Percentiles rank a stretch among this genome's conserved stretches.
Evolutionary conservation across 1,284 basidiomycete genomes (phyloP).

Genomic region (Ustanciosporium gigantosporum): DNA sequence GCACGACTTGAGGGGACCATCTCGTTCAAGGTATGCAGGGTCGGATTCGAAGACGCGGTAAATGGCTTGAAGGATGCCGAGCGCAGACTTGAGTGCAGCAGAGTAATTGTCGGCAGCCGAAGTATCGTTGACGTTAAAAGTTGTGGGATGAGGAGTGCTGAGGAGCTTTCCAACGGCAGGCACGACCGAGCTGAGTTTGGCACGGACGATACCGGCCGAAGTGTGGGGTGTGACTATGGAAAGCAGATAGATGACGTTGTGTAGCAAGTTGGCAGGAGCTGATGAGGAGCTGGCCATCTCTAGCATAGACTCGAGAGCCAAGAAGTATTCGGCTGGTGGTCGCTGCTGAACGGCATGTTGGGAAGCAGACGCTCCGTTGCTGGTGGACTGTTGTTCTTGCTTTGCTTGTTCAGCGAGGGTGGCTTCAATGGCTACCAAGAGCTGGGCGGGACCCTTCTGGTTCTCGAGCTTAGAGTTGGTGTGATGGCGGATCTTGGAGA

Average conservation of each 20-base stretch:
- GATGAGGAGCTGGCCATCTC: constrained; percentile 18
- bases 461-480: constrained; percentile 78
- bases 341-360: constrained; percentile 59
- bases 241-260: constrained; percentile 54
- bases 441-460: constrained; percentile 86
- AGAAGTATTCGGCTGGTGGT: constrained; percentile 53
- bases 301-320: constrained; percentile 56
- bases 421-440: constrained; percentile 84
- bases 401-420: constrained; percentile 80
- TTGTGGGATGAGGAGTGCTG: constrained; percentile 43
- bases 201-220: constrained; percentile 44
- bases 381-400: constrained; percentile 63
- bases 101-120: constrained; percentile 71
- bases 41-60: constrained; percentile 71
- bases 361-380: constrained; percentile 72
- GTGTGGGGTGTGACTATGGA: constrained; percentile 52
- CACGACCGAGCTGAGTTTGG: constrained; percentile 44
- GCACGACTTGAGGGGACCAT: constrained; percentile 44
- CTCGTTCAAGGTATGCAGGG: constrained; percentile 58
- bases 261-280: constrained; percentile 30
- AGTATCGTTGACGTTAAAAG: constrained; percentile 62
- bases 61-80: constrained; percentile 73
- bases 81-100: constrained; percentile 69
- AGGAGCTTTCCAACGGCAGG: constrained; percentile 46
- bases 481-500: constrained; percentile 82